Percentiles rank a stretch among this genome's conserved stretches.
These are phyloP conservation scores for Macadamia integrifolia DNA, from an alignment of 164 flowering plant species.

Conservation along the genomic window DNA sequence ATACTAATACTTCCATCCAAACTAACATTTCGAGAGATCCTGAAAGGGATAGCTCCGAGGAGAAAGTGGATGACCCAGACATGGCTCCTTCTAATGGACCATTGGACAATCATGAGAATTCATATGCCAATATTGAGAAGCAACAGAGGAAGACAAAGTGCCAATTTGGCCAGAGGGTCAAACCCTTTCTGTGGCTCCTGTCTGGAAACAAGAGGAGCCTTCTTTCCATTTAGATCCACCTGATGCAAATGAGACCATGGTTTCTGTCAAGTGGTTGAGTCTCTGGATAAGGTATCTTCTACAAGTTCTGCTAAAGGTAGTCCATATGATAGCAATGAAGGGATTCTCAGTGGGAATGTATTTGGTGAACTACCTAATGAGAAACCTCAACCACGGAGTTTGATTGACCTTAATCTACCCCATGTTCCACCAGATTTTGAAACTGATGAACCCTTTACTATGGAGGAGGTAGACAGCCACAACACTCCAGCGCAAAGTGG, in stretches of 20 bases:
- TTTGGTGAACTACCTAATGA: slow-evolving; percentile 17
- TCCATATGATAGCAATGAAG: slow-evolving; percentile 22
- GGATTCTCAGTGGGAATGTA: slow-evolving; percentile 8
- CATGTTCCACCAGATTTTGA: slow-evolving; percentile 17
- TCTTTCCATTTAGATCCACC: slow-evolving; percentile 11
- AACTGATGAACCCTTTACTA: slow-evolving; percentile 9
- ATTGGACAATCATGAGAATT: slow-evolving; percentile 11
- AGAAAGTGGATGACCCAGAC: slow-evolving; percentile 20
- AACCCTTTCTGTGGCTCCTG: slow-evolving; percentile 13
- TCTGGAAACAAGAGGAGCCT: slow-evolving; percentile 19
- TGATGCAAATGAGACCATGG: slow-evolving; percentile 14
- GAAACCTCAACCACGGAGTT: slow-evolving; percentile 9
- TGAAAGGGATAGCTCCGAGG: slow-evolving; percentile 26
- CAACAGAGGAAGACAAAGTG: slow-evolving; percentile 15
- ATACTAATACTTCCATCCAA: slow-evolving; percentile 5
- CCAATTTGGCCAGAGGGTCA: slow-evolving; percentile 23
- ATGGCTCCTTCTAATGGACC: slow-evolving; percentile 9
- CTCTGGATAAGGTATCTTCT: slow-evolving; percentile 21
- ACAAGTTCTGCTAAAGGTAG: slow-evolving; percentile 19
- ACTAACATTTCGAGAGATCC: slow-evolving; percentile 20
- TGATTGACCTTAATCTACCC: slow-evolving; percentile 28
- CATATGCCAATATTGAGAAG: slow-evolving; percentile 10
- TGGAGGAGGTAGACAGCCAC: slow-evolving; percentile 4
- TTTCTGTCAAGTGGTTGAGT: slow-evolving; percentile 8
- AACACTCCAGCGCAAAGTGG: slow-evolving; percentile 9